Conservation (phyloP, 2,329 filamentous ascomycete species). For the Pestalotiopsis sp. region DNA sequence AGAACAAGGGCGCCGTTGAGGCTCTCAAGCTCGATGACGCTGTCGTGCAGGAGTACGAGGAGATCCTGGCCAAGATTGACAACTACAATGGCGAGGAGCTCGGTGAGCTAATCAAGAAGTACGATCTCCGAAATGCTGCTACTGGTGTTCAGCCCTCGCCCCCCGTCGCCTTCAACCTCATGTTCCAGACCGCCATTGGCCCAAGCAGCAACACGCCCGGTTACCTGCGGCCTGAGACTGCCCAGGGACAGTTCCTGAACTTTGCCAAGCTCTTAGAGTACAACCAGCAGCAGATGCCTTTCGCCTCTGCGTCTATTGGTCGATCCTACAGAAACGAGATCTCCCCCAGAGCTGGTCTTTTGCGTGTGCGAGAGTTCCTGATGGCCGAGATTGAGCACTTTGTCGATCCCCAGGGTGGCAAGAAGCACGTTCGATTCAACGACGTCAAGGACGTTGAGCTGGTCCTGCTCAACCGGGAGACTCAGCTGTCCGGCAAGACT, state of each 20-base stretch:
- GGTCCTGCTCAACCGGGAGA: conserved; percentile 78
- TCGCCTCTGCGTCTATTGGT: conserved; percentile 94
- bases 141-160: conserved; percentile 75
- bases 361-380: conserved; percentile 93
- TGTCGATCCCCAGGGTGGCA: conserved; percentile 90
- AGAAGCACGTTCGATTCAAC: conserved; percentile 87
- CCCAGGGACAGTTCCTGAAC: conserved; percentile 97
- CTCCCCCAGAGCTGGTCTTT: conserved; percentile 84
- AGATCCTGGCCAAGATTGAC: conserved; percentile 88
- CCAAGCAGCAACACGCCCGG: conserved; percentile 85
- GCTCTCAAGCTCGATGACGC: conserved; percentile 85
- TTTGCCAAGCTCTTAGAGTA: conserved; percentile 83
- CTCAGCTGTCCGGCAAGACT: conserved; percentile 86
- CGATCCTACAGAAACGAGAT: conserved; percentile 99
- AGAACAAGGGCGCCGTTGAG: conserved; percentile 72
- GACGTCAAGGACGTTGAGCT: conserved; percentile 85
- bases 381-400: conserved; percentile 99
- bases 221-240: conserved; percentile 90
- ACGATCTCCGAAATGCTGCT: conserved; percentile 84
- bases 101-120: conserved; percentile 84
- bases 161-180: conserved; percentile 93
- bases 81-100: conserved; percentile 90
- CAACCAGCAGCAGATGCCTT: conserved; percentile 94
- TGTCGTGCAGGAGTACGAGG: conserved; percentile 85
- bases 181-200: conserved; percentile 96